phyloP scores from a whole-genome alignment of 2,329 filamentous ascomycete species.

The Zasmidium angulare region DNA sequence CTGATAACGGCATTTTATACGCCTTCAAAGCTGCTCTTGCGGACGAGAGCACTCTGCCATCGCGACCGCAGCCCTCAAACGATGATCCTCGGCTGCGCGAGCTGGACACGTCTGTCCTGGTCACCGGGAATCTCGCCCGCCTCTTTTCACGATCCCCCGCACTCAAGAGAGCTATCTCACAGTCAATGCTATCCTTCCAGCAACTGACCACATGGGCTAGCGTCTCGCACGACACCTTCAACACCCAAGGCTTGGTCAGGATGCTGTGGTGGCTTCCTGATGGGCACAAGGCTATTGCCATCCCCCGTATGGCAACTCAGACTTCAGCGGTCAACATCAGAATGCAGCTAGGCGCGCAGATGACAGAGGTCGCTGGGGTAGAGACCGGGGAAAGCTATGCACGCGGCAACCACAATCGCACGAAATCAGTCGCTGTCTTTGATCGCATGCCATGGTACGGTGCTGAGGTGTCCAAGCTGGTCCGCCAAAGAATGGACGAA shows the following conservation, averaged over 20 bases:
- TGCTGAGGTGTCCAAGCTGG: background rate
- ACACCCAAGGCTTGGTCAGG: constrained; percentile 75
- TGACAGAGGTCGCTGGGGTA: constrained; percentile 40
- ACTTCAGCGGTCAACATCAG: background rate
- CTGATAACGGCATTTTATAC: constrained; percentile 18
- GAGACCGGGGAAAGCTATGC: background rate
- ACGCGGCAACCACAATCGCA: background rate
- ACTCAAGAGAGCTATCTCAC: background rate
- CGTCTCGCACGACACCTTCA: constrained; percentile 51
- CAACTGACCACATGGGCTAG: constrained; percentile 59
- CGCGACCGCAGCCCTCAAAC: background rate
- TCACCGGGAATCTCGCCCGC: constrained; percentile 41
- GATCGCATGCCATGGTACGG: background rate
- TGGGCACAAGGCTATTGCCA: constrained; percentile 56
- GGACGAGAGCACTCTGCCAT: constrained; percentile 48
- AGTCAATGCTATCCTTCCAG: constrained; percentile 51
- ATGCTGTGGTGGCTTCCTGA: constrained; percentile 72
- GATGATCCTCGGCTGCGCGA: constrained; percentile 43
- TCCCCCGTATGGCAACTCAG: constrained; percentile 53
- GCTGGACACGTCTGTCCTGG: constrained; percentile 71
- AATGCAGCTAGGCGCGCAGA: constrained; percentile 60
- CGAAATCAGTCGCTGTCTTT: background rate
- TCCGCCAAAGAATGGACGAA: constrained; percentile 2
- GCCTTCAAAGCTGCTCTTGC: constrained; percentile 55
- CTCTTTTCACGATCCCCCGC: background rate